Evolutionary conservation across 2,329 filamentous ascomycete genomes (phyloP), one percentile per base, ranked within the genome.

Genomic region (Xylaria hypoxylon): DNA sequence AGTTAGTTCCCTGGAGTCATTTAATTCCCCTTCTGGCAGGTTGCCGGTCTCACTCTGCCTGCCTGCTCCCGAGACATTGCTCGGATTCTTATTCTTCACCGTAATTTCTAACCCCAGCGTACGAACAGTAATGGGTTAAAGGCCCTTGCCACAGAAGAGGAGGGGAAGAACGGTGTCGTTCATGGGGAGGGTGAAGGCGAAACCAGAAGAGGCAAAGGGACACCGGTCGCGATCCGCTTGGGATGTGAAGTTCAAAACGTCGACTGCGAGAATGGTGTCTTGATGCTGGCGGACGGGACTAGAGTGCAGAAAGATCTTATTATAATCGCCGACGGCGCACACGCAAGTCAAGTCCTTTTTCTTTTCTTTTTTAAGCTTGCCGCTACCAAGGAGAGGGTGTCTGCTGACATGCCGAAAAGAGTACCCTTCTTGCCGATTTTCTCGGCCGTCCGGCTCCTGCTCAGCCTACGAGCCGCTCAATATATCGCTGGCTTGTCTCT

Each of bases 211-310:
- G 6, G 68, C 77, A 63, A 28, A 51, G 67, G 13, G 3, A 48
- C 6, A 1, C 64, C 61, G 5, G 68, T 69, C 1, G 33, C 2
- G 15, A 64, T 72, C 11, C 50, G 42, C 31, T 42, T 68, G 3
- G 67, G 66, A 1, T 65, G 66, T 26, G 62, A 60, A 45, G 62
- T 70, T 6, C 22, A 10, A 17, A 45, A 44, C 7, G 51, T 71
- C 3, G 69, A 71, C 19, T 71, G 68, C 69, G 92, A 96, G 79
- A 92, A 92, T 0, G 94, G 94, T 0, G 92, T 91, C 68, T 89
- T 87, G 17, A 73, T 70, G 0, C 70, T 81, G 5, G 64, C 63
- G 5, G 68, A 71, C n/a, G 79, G 79, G 2, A 59, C 72, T 4
- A 65, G 70, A 13, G 65, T 79, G 11, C 53, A 53, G 5, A 76